These are phyloP conservation scores for Colletotrichum liaoningense DNA, from an alignment of 2,329 filamentous ascomycete genomes.

Conservation along the genomic window DNA sequence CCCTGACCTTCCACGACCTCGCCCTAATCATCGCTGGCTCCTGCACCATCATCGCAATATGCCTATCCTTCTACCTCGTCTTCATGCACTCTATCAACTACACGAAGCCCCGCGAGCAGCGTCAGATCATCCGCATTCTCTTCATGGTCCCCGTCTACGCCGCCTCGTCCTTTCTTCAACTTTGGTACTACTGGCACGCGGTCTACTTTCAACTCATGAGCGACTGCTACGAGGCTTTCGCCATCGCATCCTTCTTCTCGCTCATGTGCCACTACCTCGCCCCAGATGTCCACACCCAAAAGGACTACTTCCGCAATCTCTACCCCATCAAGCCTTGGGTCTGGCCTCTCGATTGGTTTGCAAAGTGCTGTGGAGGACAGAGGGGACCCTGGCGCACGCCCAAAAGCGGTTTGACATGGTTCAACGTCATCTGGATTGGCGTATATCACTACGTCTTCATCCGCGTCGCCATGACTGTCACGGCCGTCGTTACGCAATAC, in stretches of 20 bases:
- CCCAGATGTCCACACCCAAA: slow-evolving; percentile 82
- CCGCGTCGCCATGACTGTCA: slow-evolving; percentile 81
- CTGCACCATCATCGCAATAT: slow-evolving; percentile 61
- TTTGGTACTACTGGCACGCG: slow-evolving; percentile 79
- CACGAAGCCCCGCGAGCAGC: slow-evolving; percentile 69
- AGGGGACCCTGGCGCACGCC: slow-evolving; percentile 79
- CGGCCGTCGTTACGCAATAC: slow-evolving; percentile 79
- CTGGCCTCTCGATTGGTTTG: slow-evolving; percentile 77
- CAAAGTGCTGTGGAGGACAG: slow-evolving; percentile 76
- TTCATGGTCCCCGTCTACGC: slow-evolving; percentile 90
- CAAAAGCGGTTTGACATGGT: slow-evolving; percentile 86
- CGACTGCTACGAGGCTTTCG: slow-evolving; percentile 91
- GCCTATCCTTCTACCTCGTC: slow-evolving; percentile 66
- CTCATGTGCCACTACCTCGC: slow-evolving; percentile 85
- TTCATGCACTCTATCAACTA: slow-evolving; percentile 71
- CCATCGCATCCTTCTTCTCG: slow-evolving; percentile 88
- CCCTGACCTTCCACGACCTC: slow-evolving; percentile 65
- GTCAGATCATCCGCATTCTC: slow-evolving; percentile 85
- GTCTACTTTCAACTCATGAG: slow-evolving; percentile 85
- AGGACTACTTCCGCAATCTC: slow-evolving; percentile 81
- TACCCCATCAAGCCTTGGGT: slow-evolving; percentile 78
- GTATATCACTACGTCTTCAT: slow-evolving; percentile 91
- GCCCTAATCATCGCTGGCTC: slow-evolving; percentile 63
- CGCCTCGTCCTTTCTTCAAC: slow-evolving; percentile 77
- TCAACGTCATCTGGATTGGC: slow-evolving; percentile 86